Base-by-base conservation (phyloP, 1,139 yeast genomes). In the Candida sojae region DNA sequence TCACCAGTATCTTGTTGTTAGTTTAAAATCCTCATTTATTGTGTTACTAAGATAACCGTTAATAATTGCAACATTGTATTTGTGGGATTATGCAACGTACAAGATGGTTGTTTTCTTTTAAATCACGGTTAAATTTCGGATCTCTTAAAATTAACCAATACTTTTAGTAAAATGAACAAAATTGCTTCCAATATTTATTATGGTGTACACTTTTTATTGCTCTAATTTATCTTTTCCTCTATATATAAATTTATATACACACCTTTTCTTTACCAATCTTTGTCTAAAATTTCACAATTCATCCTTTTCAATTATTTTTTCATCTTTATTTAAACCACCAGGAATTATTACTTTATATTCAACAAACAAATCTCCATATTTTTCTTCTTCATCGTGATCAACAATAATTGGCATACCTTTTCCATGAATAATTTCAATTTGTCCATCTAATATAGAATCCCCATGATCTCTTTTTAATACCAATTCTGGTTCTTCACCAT, bases 361-460 rank as follows among this genome's bases (percentile, higher is more conserved):
- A 44, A 93, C 74, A 62, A 71, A 88, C 61, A 92, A 73, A 63
- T 90, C 89, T 32, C 98, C 99, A 63, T 65, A 80, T 51, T 77
- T 84, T 51, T 80, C 83, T 13, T 61, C 67, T 39, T 74, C 76
- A 39, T 53, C 56, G 32, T 49, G 47, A 13, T 53, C 52, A 11
- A 35, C 41, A 11, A 59, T 54, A 11, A 74, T 55, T 1, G 98
- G 98, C 97, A 93, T 90, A 32, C 99, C 99, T 59, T 80, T 84
- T 11, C 88, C 91, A 53, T 73, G 69, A 32, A 92, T 55, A 4
- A 75, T 64, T 63, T 93, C 96, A 9, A 88, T 72, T 56, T 89
- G 88, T 3, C 95, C 95, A 59, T 84, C 73, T 42, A 70, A 55
- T 1, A 88, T 83, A 11, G 75, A 61, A 40, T 67, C 68, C 17